A percentile compares a stretch with the other conserved stretches of the same genome.
Evolutionary conservation across 1,284 basidiomycete genomes (phyloP).

Genomic region (Rhizoctonia solani): DNA sequence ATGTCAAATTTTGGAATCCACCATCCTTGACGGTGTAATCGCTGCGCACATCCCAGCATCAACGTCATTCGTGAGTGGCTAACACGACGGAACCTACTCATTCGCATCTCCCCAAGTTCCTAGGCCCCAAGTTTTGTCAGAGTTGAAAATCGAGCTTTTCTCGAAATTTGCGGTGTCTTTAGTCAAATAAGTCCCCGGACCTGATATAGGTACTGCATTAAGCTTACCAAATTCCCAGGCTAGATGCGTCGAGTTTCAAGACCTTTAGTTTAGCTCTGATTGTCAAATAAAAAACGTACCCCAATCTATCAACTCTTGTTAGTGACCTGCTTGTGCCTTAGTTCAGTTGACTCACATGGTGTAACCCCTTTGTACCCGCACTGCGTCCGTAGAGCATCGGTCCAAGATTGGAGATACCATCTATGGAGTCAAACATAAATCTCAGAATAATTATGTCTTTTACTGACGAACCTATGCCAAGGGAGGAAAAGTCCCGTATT

Average conservation of each 20-base stretch:
- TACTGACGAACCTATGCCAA: background rate
- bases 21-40: conserved; percentile 15
- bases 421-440: no score
- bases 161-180: background rate
- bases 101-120: background rate
- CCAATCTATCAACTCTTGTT: background rate
- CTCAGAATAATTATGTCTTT: no score
- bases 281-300: background rate
- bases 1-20: background rate
- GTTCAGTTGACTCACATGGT: background rate
- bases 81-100: background rate
- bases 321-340: background rate
- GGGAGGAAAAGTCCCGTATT: background rate
- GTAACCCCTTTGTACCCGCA: background rate
- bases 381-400: background rate
- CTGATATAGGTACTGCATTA: background rate
- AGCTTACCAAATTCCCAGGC: background rate
- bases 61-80: background rate
- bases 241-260: no score
- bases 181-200: background rate
- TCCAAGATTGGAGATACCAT: background rate
- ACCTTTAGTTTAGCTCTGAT: background rate
- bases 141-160: background rate
- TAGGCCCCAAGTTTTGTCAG: background rate
- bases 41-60: background rate